Base-by-base conservation (phyloP, 768 basidiomycete species). In the Boletus sensibilis region DNA sequence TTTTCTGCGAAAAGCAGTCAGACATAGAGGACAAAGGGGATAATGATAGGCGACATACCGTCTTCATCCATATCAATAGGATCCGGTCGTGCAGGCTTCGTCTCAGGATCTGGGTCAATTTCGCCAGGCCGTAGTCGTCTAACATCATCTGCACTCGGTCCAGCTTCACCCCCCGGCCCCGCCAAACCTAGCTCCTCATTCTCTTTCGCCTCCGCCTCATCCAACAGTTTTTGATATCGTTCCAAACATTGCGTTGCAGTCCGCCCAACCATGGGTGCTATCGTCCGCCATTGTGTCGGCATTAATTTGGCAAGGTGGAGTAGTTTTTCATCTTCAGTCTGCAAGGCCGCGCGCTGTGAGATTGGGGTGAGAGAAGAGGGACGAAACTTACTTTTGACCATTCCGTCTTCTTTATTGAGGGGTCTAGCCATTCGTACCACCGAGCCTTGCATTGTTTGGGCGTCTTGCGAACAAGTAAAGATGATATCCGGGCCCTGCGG, bases 61-160 rank as follows among this genome's bases (percentile, higher is more conserved):
- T 98, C 97, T 75, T 99, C 97, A 69, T 99, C 97, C 97, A 99
- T 99, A 75, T 99, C 97, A 64, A 98, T 98, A 7, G 97, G 97
- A 76, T 99, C 97, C 6, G 97, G 97, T 27, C 97, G 84, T 12
- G 97, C 97, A 46, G 97, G 94, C 68, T 98, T 95, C 11, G 95
- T 97, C 74, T 99, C 97, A 14, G 97, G 97, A 75, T 99, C 95
- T 7, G 96, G 95, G 72, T 99, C 97, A 56, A 99, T 96, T 75
- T 98, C 97, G 42, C 97, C 97, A 9, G 97, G 94, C 48, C 94
- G 80, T 58, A 99, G 76, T 58, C 86, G 81, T 52, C 96, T 80
- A 39, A 96, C 85, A 61, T 98, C 95, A 53, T 97, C 97, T n/a
- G 90, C 93, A 62, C 89, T 86, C 3, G 96, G 93, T 8, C 87